Percentiles rank a stretch among this genome's conserved stretches.
These are phyloP conservation scores for Silene coronaria DNA, from an alignment of 179 eudicot genomes.

Conservation along the genomic window DNA sequence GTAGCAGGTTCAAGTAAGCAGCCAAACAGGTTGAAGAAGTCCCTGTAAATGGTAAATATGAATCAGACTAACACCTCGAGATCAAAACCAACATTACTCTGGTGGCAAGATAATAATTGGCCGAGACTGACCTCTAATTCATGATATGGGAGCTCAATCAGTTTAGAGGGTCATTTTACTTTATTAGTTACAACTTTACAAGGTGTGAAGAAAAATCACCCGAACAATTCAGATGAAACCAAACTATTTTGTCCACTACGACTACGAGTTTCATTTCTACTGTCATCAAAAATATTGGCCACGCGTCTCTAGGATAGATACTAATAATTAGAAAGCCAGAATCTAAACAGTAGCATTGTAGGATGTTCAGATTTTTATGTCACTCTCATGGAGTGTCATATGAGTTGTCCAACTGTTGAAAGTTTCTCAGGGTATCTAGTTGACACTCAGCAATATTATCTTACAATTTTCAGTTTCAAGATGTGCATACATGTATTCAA, in stretches of 20 bases:
- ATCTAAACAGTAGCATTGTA: not conserved
- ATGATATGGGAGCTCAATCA: too few relatives aligned
- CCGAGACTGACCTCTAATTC: too few relatives aligned
- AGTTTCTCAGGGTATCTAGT: not conserved
- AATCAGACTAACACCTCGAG: conserved; percentile 1
- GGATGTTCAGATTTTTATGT: not conserved
- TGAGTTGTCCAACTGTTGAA: not conserved
- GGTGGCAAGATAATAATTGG: too few relatives aligned
- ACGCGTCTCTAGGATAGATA: not conserved
- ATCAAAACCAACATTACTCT: too few relatives aligned
- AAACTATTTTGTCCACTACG: not conserved
- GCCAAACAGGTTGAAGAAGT: conserved; percentile 54
- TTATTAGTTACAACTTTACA: too few relatives aligned
- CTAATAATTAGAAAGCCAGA: not conserved
- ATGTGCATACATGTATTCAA: not conserved
- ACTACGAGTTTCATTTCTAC: not conserved
- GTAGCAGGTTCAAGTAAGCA: conserved; percentile 74
- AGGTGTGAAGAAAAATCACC: not conserved
- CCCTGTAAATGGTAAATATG: conserved; percentile 37
- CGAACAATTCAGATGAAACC: not conserved
- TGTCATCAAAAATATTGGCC: not conserved
- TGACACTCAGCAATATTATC: conserved; percentile 1
- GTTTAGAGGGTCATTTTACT: too few relatives aligned
- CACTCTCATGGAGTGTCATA: not conserved
- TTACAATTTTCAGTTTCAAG: not conserved